Conservation (phyloP, 2,329 filamentous ascomycete genomes). For the Aspergillus sclerotialis region DNA sequence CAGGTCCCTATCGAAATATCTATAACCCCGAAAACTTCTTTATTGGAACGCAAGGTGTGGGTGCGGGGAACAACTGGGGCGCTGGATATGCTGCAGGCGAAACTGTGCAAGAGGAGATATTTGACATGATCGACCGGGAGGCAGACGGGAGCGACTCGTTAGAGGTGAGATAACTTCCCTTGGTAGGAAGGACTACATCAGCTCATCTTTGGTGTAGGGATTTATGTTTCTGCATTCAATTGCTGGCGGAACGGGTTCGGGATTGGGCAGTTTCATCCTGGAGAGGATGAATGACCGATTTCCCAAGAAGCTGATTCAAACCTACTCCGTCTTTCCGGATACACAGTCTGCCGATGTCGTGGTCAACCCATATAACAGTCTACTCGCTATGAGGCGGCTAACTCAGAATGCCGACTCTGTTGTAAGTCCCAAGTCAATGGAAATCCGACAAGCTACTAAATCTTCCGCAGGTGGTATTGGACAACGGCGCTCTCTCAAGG, state of each 20-base stretch:
- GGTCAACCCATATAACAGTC: slow-evolving; percentile 95
- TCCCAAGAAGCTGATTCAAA: slow-evolving; percentile 98
- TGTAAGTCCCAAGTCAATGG: slow-evolving; percentile 36
- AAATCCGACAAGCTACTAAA: slow-evolving; percentile 16
- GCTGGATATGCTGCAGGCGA: slow-evolving; percentile 92
- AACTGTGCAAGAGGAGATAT: slow-evolving; percentile 86
- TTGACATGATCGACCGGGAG: slow-evolving; percentile 99
- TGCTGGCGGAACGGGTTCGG: slow-evolving; percentile 90
- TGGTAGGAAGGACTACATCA: neutral
- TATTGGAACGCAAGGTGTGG: slow-evolving; percentile 84
- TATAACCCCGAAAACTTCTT: slow-evolving; percentile 99
- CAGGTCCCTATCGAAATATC: slow-evolving; percentile 92
- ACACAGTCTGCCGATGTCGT: slow-evolving; percentile 87
- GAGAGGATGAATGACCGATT: slow-evolving; percentile 96
- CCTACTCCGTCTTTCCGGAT: slow-evolving; percentile 97
- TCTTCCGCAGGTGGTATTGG: slow-evolving; percentile 63
- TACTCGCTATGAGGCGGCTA: slow-evolving; percentile 81
- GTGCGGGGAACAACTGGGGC: slow-evolving; percentile 97
- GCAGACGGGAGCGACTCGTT: slow-evolving; percentile 96
- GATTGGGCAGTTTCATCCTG: slow-evolving; percentile 88
- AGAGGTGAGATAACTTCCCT: slow-evolving; percentile 50
- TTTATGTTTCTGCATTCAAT: slow-evolving; percentile 99
- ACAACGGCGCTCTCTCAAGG: slow-evolving; percentile 87
- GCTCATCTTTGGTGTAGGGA: slow-evolving; percentile 46
- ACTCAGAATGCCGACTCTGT: slow-evolving; percentile 97